Evolutionary conservation across 2,329 filamentous ascomycete genomes (phyloP).

Genomic region (Tricladium varicosporioides): DNA sequence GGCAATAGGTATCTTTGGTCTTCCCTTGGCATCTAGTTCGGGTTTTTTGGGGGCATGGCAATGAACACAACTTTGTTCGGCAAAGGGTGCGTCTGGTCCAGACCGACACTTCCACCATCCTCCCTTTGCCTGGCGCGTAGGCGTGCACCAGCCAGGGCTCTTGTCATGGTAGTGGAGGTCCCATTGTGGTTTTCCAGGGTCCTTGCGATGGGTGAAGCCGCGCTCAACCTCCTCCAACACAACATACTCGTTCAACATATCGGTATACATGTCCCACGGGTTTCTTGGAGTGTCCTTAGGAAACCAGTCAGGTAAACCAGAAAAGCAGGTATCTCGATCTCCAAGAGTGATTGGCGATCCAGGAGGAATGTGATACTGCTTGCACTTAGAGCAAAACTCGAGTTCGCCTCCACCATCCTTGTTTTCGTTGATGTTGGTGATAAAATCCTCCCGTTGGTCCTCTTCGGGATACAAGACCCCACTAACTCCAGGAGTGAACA

Average conservation of each 20-base stretch:
- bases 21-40: neutral
- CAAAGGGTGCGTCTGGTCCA: constrained; percentile 13
- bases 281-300: constrained; percentile 16
- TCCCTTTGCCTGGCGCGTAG: constrained; percentile 10
- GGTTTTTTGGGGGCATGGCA: constrained; percentile 11
- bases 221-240: constrained; percentile 14
- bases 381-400: constrained; percentile 27
- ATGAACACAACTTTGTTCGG: constrained; percentile 20
- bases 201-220: constrained; percentile 7
- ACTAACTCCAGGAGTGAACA: neutral
- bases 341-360: constrained; percentile 23
- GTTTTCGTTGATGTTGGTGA: constrained; percentile 10
- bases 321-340: constrained; percentile 27
- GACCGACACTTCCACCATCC: constrained; percentile 32
- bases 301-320: constrained; percentile 31
- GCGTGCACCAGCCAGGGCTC: constrained; percentile 21
- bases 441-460: constrained; percentile 7
- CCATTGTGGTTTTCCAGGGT: constrained; percentile 15
- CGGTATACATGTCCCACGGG: constrained; percentile 22
- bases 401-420: constrained; percentile 5
- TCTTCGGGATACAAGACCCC: neutral
- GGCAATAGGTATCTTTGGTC: neutral
- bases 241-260: constrained; percentile 20
- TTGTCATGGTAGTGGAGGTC: constrained; percentile 27
- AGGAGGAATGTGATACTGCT: constrained; percentile 25